Conservation (phyloP, 106 monocot genomes). For the Chionographis japonica region DNA sequence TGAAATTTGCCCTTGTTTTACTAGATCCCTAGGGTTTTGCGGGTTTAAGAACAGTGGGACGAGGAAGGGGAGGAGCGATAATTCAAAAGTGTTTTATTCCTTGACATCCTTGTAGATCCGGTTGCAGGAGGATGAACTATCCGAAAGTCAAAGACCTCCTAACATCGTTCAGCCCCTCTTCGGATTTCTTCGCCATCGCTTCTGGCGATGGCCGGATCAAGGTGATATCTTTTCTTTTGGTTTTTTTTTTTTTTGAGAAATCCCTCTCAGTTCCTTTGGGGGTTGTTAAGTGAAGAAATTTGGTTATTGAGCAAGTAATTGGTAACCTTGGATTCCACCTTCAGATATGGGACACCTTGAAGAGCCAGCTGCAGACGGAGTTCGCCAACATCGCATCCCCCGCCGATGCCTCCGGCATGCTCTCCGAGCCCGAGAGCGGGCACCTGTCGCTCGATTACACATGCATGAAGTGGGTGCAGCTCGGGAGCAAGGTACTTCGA, state of each 20-base stretch:
- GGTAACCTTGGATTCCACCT: background rate
- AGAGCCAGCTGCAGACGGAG: constrained; percentile 66
- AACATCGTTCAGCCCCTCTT: constrained; percentile 69
- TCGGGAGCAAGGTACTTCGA: constrained; percentile 54
- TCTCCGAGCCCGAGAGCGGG: constrained; percentile 31
- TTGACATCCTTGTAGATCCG: too few species aligned
- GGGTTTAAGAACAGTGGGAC: too few species aligned
- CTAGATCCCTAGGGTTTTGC: too few species aligned
- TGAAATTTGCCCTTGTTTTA: too few species aligned
- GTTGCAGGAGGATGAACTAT: constrained; percentile 19
- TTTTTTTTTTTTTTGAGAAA: too few species aligned
- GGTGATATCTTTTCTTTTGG: constrained; percentile 19
- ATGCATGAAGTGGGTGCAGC: constrained; percentile 88
- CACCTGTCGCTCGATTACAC: constrained; percentile 90
- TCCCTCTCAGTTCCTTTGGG: too few species aligned
- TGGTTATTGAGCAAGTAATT: too few species aligned
- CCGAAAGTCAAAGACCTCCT: constrained; percentile 66
- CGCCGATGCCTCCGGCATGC: constrained; percentile 11
- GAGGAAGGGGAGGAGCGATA: too few species aligned
- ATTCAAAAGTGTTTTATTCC: too few species aligned
- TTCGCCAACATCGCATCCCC: constrained; percentile 38
- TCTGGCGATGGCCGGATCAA: constrained; percentile 79
- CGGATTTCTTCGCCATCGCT: constrained; percentile 62
- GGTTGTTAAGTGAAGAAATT: too few species aligned
- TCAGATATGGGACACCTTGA: constrained; percentile 81